Conservation (phyloP, 164 flowering plant genomes). For the Taxillus chinensis region DNA sequence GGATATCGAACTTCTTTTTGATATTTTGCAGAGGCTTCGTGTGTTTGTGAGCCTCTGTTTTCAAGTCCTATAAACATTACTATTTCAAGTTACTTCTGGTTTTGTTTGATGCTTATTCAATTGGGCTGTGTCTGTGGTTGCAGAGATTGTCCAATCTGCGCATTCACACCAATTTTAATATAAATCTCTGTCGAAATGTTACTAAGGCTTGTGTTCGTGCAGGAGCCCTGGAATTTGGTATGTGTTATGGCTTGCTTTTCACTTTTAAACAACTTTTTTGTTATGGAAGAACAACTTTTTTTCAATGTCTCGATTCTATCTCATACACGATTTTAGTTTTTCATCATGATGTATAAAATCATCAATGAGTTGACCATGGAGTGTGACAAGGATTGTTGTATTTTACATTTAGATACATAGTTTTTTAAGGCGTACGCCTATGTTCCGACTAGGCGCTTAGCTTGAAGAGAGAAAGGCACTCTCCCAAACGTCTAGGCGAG, state of each 20-base stretch:
- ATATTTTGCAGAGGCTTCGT: constrained; percentile 54
- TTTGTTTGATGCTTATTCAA: constrained; percentile 4
- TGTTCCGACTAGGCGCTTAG: no score
- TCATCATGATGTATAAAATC: neutral
- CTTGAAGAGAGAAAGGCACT: no score
- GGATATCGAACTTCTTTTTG: constrained; percentile 69
- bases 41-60: constrained; percentile 54
- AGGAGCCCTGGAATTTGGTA: constrained; percentile 84
- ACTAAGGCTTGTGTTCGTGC: constrained; percentile 78
- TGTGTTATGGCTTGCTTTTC: constrained; percentile 9
- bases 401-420: no score
- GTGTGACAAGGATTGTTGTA: no score
- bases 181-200: constrained; percentile 64
- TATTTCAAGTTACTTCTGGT: neutral
- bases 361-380: neutral
- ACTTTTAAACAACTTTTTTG: neutral
- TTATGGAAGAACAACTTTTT: no score
- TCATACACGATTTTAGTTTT: neutral
- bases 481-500: no score
- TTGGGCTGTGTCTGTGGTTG: constrained; percentile 16
- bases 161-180: constrained; percentile 61
- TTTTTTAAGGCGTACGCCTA: no score
- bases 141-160: constrained; percentile 91
- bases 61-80: neutral
- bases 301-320: neutral